phyloP scores from a whole-genome alignment of 352 stramenopile species.

The Phytopythium sindhum region DNA sequence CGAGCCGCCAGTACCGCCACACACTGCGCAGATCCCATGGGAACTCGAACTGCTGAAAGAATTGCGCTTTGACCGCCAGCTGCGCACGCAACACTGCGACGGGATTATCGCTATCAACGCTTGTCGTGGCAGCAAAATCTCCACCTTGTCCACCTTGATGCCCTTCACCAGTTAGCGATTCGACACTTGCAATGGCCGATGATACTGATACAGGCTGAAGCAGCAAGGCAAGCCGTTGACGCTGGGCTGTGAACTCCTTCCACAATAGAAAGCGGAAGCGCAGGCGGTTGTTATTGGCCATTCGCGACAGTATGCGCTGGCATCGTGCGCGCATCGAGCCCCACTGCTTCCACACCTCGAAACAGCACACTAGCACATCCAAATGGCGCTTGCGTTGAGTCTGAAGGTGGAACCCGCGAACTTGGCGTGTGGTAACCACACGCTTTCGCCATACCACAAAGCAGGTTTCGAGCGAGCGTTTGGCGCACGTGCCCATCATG shows the following conservation, averaged over 20 bases:
- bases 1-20: constrained; percentile 56
- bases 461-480: constrained; percentile 16
- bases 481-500: constrained; percentile 35
- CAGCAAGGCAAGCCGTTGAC: constrained; percentile 24
- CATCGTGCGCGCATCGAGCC: constrained; percentile 24
- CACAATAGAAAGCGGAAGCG: constrained; percentile 55
- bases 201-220: constrained; percentile 5
- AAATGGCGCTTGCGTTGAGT: constrained; percentile 7
- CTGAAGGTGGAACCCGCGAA: constrained; percentile 22
- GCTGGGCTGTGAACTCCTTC: constrained; percentile 32
- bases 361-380: constrained; percentile 12
- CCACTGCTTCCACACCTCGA: constrained; percentile 33
- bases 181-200: not conserved
- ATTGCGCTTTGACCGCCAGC: constrained; percentile 34
- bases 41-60: constrained; percentile 47
- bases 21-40: constrained; percentile 32
- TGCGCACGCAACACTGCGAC: constrained; percentile 11
- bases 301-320: constrained; percentile 29
- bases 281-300: constrained; percentile 29
- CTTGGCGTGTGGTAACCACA: constrained; percentile 13
- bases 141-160: not conserved
- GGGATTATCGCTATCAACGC: not conserved
- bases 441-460: constrained; percentile 51
- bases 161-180: not conserved
- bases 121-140: not conserved